phyloP scores from a whole-genome alignment of 2,329 filamentous ascomycete species.

The Aspergillus bombycis region DNA sequence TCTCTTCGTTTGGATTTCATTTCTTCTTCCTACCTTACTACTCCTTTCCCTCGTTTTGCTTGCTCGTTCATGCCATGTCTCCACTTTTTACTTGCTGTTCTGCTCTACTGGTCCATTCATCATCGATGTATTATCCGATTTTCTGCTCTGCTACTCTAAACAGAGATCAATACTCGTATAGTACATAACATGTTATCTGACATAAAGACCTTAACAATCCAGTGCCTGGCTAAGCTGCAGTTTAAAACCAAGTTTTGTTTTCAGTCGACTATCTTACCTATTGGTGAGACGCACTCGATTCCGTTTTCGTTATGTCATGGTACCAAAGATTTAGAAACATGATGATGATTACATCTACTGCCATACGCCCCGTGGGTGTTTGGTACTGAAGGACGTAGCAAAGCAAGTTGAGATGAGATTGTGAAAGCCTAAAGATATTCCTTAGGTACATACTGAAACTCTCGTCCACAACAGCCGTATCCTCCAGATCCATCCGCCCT shows the following conservation, averaged over 20 bases:
- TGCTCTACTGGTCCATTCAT: neutral
- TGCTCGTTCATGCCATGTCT: constrained; percentile 4
- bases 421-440: neutral
- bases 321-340: neutral
- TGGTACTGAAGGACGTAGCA: neutral
- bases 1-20: neutral
- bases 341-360: neutral
- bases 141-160: neutral
- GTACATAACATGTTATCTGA: constrained; percentile 9
- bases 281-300: neutral
- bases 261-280: neutral
- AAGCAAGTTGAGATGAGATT: neutral
- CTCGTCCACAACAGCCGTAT: constrained; percentile 13
- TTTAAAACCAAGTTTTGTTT: neutral
- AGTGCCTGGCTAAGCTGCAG: neutral
- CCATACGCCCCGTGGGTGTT: neutral
- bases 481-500: constrained; percentile 14
- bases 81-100: neutral
- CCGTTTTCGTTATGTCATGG: neutral
- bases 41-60: neutral
- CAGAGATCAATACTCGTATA: constrained; percentile 2
- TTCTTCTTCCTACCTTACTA: neutral
- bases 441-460: constrained; percentile 5
- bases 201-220: constrained; percentile 1
- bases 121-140: constrained; percentile 4